Conservation (phyloP, 202 grass and related monocot genomes). For the Zizania palustris region DNA sequence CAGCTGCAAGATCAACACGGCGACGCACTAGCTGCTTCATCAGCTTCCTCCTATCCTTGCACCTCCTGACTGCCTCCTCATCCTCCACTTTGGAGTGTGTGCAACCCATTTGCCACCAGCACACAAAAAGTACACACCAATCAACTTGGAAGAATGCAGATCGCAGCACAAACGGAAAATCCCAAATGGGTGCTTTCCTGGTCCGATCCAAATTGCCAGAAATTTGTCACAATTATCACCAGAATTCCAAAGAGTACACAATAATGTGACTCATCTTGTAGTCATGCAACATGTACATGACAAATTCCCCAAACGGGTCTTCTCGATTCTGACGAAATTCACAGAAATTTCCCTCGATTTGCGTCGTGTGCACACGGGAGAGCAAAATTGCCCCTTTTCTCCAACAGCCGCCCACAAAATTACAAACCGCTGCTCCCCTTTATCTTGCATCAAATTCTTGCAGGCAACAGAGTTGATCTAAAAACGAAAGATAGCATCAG, state of each 20-base stretch:
- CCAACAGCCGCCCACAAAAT: constrained; percentile 22
- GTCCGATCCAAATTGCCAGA: constrained; percentile 11
- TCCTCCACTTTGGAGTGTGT: constrained; percentile 72
- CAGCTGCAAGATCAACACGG: constrained; percentile 67
- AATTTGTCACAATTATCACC: constrained; percentile 17
- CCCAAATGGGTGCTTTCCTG: background rate
- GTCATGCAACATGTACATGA: constrained; percentile 12
- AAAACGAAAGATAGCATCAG: constrained; percentile 17
- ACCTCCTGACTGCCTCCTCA: constrained; percentile 76
- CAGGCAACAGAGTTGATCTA: constrained; percentile 19
- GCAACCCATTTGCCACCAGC: constrained; percentile 71
- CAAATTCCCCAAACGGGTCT: background rate
- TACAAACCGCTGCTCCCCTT: background rate
- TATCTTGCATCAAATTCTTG: background rate
- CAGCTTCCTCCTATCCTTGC: constrained; percentile 83
- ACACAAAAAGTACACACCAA: background rate
- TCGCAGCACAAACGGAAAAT: constrained; percentile 19
- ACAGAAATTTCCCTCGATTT: background rate
- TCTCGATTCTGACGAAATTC: constrained; percentile 20
- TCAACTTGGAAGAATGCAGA: constrained; percentile 32
- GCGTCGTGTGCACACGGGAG: background rate
- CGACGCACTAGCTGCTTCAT: constrained; percentile 81
- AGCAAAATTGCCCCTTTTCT: constrained; percentile 19
- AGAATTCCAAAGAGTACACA: constrained; percentile 18
- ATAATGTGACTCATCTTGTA: constrained; percentile 1